phyloP scores from a whole-genome alignment of 768 basidiomycete species.

The Filobasidium wieringae region DNA sequence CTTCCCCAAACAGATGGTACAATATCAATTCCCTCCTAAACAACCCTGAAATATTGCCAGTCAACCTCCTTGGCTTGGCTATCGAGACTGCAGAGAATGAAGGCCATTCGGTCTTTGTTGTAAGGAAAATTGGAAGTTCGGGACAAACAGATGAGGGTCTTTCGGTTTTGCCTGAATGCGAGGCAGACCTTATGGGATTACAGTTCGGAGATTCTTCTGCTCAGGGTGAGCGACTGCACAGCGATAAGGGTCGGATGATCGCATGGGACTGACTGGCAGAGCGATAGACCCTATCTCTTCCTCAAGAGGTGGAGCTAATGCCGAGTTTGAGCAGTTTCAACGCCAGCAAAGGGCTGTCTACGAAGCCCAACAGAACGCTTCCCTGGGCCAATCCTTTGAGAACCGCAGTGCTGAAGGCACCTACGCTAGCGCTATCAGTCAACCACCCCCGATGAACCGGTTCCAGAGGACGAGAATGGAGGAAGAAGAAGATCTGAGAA shows the following conservation, averaged over 20 bases:
- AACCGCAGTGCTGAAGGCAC: slow-evolving; percentile 2
- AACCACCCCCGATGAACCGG: neutral
- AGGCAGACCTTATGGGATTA: slow-evolving; percentile 48
- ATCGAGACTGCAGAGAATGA: slow-evolving; percentile 75
- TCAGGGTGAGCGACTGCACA: neutral
- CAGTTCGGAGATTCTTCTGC: slow-evolving; percentile 63
- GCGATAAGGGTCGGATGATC: neutral
- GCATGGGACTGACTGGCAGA: neutral
- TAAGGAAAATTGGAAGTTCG: slow-evolving; percentile 11
- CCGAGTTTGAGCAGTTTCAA: slow-evolving; percentile 6
- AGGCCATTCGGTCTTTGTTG: slow-evolving; percentile 45
- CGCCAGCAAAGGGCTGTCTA: slow-evolving; percentile 3
- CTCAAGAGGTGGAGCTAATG: slow-evolving; percentile 5
- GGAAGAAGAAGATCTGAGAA: slow-evolving; percentile 8
- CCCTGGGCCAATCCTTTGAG: neutral
- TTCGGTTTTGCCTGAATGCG: slow-evolving; percentile 65
- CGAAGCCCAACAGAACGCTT: neutral
- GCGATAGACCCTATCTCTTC: slow-evolving; percentile 7
- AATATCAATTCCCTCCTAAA: slow-evolving; percentile 39
- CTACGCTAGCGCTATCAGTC: neutral
- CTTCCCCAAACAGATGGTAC: slow-evolving; percentile 56
- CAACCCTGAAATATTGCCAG: slow-evolving; percentile 69
- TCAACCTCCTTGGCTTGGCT: slow-evolving; percentile 71
- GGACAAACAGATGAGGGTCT: slow-evolving; percentile 48
- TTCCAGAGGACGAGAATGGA: slow-evolving; percentile 3